Conservation (phyloP, 1,139 yeast genomes). For the Saccharomycopsis hybrid region DNA sequence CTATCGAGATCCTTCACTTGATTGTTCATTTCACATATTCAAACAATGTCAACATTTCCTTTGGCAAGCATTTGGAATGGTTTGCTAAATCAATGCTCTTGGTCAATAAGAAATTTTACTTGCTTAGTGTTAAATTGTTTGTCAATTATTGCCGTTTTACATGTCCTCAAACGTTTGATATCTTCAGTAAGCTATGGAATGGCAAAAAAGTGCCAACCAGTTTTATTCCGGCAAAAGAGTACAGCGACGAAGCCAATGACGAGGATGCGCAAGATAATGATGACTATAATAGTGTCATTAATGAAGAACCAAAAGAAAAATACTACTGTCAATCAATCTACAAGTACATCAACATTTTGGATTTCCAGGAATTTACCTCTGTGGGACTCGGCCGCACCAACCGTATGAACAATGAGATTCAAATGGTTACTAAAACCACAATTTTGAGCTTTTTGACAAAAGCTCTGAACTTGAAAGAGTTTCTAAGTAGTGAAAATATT, state of each 20-base stretch:
- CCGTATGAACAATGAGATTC: slow-evolving; percentile 84
- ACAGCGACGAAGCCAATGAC: not conserved
- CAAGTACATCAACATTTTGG: slow-evolving; percentile 47
- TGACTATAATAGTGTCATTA: not conserved
- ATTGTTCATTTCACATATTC: slow-evolving; percentile 15
- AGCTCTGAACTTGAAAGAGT: slow-evolving; percentile 63
- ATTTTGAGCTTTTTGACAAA: slow-evolving; percentile 53
- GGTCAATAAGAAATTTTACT: slow-evolving; percentile 14
- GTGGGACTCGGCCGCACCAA: slow-evolving; percentile 88
- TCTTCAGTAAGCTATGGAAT: slow-evolving; percentile 9
- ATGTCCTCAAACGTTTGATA: slow-evolving; percentile 17
- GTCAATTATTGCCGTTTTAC: slow-evolving; percentile 20
- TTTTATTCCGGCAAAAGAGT: not conserved
- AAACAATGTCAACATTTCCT: slow-evolving; percentile 14
- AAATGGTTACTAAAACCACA: slow-evolving; percentile 78
- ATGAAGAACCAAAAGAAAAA: not conserved
- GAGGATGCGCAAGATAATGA: too few relatives aligned
- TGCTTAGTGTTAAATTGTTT: slow-evolving; percentile 5
- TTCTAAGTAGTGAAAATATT: slow-evolving; percentile 77
- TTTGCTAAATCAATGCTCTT: slow-evolving; percentile 12
- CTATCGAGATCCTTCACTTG: slow-evolving; percentile 17
- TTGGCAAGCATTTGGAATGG: slow-evolving; percentile 19
- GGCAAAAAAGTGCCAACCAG: not conserved
- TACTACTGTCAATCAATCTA: not conserved
- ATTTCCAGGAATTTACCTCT: slow-evolving; percentile 83